Evolutionary conservation across 306 rosid species (phyloP).

Genomic region (Pyrus pyrifolia): DNA sequence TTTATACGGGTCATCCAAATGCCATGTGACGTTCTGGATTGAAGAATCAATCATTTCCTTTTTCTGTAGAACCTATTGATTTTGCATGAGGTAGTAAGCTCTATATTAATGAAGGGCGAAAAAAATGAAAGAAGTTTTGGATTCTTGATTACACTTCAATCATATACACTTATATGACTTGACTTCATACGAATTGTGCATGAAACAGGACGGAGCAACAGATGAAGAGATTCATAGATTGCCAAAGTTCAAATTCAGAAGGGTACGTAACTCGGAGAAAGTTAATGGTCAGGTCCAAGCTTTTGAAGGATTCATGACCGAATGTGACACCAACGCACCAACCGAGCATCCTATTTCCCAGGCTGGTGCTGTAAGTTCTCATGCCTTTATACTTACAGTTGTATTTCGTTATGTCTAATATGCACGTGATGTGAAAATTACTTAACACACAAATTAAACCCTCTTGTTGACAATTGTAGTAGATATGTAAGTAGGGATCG

Average conservation of each 20-base stretch:
- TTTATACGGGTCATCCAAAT: not conserved
- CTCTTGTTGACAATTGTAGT: no score
- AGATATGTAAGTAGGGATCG: no score
- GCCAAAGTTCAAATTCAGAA: conserved; percentile 59
- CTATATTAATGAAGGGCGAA: not conserved
- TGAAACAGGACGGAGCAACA: conserved; percentile 81
- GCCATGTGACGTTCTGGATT: not conserved
- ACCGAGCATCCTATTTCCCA: conserved; percentile 39
- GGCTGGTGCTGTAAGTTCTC: conserved; percentile 72
- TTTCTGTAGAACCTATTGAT: not conserved
- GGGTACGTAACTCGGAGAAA: conserved; percentile 34
- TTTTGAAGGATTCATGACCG: conserved; percentile 51
- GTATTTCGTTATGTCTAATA: not conserved
- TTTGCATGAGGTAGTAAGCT: not conserved
- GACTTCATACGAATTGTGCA: conserved; percentile 17
- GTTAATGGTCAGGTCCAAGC: conserved; percentile 42
- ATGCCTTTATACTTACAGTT: not conserved
- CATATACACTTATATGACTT: not conserved
- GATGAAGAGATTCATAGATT: conserved; percentile 65
- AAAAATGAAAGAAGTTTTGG: not conserved
- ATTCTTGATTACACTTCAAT: not conserved
- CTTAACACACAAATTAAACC: no score
- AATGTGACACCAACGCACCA: conserved; percentile 40
- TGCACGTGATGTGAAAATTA: no score
- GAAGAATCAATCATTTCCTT: not conserved